These are phyloP conservation scores for Kwoniella sp. DNA, from an alignment of 768 basidiomycete species.

Conservation along the genomic window DNA sequence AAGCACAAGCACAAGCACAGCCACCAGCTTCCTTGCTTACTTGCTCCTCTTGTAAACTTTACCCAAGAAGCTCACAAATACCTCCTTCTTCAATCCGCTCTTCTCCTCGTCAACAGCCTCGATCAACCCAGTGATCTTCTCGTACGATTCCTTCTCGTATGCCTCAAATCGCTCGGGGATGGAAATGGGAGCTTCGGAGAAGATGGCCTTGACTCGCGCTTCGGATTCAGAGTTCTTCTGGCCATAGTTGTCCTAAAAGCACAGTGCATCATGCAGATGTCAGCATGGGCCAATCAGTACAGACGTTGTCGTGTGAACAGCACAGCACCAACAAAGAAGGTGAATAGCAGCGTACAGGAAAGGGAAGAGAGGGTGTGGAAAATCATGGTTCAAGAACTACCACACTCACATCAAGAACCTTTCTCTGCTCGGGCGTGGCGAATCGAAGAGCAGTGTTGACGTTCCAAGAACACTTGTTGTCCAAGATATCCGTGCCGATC, in stretches of 20 bases:
- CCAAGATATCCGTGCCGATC: slow-evolving; percentile 95
- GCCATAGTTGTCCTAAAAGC: slow-evolving; percentile 71
- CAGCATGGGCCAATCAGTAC: background rate
- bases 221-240: slow-evolving; percentile 64
- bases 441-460: slow-evolving; percentile 77
- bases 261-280: slow-evolving; percentile 55
- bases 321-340: no score
- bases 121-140: slow-evolving; percentile 69
- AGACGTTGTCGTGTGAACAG: no score
- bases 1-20: no score
- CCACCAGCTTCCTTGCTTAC: slow-evolving; percentile 45
- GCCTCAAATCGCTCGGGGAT: slow-evolving; percentile 65
- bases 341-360: no score
- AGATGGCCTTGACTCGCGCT: slow-evolving; percentile 69
- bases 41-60: slow-evolving; percentile 76
- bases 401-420: slow-evolving; percentile 58
- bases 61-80: slow-evolving; percentile 80
- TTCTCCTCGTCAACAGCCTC: slow-evolving; percentile 74
- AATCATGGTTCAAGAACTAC: no score
- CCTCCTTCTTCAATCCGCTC: slow-evolving; percentile 62
- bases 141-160: slow-evolving; percentile 79
- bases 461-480: slow-evolving; percentile 98
- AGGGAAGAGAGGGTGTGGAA: no score
- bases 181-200: slow-evolving; percentile 67
- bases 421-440: slow-evolving; percentile 58